Base-by-base conservation (phyloP, 1,139 yeast genomes). In the Kurtzmaniella quercitrusa region DNA sequence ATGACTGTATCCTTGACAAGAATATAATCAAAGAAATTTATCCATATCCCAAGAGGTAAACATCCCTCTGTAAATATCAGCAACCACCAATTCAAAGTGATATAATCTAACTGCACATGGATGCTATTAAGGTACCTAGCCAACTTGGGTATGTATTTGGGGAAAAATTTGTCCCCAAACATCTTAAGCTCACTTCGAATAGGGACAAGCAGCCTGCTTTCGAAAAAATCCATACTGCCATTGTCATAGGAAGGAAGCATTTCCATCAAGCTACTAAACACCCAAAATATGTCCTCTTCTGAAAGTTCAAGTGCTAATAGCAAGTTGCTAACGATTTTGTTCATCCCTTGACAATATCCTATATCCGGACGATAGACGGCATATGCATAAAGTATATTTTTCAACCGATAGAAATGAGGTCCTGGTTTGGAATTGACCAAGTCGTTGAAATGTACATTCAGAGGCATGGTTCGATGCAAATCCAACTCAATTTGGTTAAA, bases 281-380 rank as follows among this genome's bases (percentile, higher is more conserved):
- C 65, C 82, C 83, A 79, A 48, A 79, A 80, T 3, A 81, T 73
- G 45, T 79, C 82, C 48, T 77, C 83, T 43, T 79, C 84, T 9
- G 51, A 50, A 29, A 60, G 45, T 23, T 41, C 49, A 60, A 17
- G 55, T 47, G 8, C 75, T 71, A 24, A 80, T 53, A 12, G 80
- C 8, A 80, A 53, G 41, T 75, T 77, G 0, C 82, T 85, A 3
- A 77, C 75, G 23, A 80, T 74, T 51, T 79, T 74, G 52, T 80
- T 80, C 85, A 80, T 79, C 0, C 85, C 85, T 53, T 80, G 85
- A 44, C 80, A 76, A 52, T 80, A 80, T 0, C 85, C 85, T 38
- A 79, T 66, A 1, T 65, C 66, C 0, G 79, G 74, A 46, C 70
- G 69, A 48, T 74, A 70, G 7, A 73, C 64, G n/a, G 75, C 73